Evolutionary conservation across 129 eudicot species (phyloP), one percentile per base, ranked within the genome.

Genomic region (Lonicera japonica): DNA sequence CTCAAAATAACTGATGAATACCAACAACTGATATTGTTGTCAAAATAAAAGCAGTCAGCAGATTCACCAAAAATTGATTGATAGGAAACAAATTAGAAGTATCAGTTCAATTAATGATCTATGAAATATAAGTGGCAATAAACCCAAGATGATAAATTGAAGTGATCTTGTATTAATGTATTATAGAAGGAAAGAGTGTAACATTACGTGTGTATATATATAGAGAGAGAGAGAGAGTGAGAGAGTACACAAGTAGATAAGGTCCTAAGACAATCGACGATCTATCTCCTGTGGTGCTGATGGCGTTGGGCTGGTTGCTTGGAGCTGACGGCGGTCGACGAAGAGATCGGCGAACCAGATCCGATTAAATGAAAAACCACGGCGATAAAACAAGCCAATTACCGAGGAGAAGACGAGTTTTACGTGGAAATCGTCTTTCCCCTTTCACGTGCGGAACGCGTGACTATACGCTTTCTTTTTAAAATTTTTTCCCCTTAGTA

Each of bases 291-390:
- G 13, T 15, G 18, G 0, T 64, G 25, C 47, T 63, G 59, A 0
- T 12, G 47, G 23, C 19, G 41, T 41, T 47, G 55, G 19, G 10
- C 58, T 34, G 20, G 15, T 20, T 11, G 36, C 18, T 16, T 8
- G 56, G 20, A 55, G 48, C 38, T 29, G 54, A 47, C 77, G 67
- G 67, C 39, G 25, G 66, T 21, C 54, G 67, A 56, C 36, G 54
- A 29, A 22, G 22, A 19, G 46, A 41, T 10, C 55, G 77, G 51
- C 62, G 76, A 57, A 43, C 29, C 25, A 47, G 56, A 56, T 56
- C 70, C 76, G 77, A 73, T 70, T 61, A 73, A 73, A 46, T 73
- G 67, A 40, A 65, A 56, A 22, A 65, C 50, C 5, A 10, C 50
- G 50, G 50, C 50, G 50, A 43, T 43, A 43, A 29, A 8, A 4